Conservation (phyloP, 1,139 yeast genomes). For the Kluyveromyces marxianus region DNA sequence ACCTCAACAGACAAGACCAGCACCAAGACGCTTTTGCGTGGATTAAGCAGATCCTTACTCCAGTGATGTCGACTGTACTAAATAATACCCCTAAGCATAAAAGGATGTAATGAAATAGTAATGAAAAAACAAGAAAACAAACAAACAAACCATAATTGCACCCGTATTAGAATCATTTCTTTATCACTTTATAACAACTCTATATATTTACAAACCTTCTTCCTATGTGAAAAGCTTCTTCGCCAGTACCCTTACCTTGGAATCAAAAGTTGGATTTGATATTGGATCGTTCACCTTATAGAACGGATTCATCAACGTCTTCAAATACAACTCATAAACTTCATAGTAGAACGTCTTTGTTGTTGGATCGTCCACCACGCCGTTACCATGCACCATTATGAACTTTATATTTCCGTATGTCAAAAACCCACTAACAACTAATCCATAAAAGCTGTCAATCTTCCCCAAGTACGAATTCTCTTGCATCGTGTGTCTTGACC, state of each 20-base stretch:
- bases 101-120: neutral
- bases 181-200: no score
- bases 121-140: neutral
- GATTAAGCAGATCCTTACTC: constrained; percentile 13
- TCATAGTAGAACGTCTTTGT: constrained; percentile 81
- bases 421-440: constrained; percentile 69
- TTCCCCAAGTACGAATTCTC: constrained; percentile 53
- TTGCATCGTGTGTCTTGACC: constrained; percentile 20
- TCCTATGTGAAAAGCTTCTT: constrained; percentile 31
- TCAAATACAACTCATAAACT: constrained; percentile 79
- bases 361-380: constrained; percentile 52
- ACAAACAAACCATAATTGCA: no score
- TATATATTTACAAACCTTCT: neutral
- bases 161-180: no score
- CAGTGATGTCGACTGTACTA: neutral
- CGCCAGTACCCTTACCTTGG: constrained; percentile 63
- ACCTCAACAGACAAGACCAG: constrained; percentile 4
- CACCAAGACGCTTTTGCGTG: constrained; percentile 11
- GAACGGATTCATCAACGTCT: constrained; percentile 80
- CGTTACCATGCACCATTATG: constrained; percentile 62
- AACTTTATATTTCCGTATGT: constrained; percentile 86
- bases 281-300: constrained; percentile 73
- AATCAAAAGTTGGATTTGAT: constrained; percentile 66
- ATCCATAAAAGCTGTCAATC: constrained; percentile 81
- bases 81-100: constrained; percentile 2